phyloP scores from a whole-genome alignment of 148 eudicot species.

The Camellia lanceoleosa region DNA sequence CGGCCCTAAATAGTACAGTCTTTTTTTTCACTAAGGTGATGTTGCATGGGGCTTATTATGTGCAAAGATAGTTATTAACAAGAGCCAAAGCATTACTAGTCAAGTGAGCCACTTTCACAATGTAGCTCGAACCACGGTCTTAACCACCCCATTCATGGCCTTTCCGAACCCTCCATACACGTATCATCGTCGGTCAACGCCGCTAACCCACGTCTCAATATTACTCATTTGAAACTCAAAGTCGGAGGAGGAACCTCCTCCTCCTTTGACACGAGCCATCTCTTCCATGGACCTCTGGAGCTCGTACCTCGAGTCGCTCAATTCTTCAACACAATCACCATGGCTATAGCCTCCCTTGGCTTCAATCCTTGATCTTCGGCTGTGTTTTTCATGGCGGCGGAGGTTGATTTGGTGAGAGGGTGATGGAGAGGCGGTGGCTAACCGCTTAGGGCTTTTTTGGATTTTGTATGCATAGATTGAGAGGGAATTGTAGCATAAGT shows the following conservation, averaged over 20 bases:
- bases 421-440: constrained; percentile 26
- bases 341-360: constrained; percentile 26
- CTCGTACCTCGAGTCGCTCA: constrained; percentile 22
- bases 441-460: constrained; percentile 22
- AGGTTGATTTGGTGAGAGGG: constrained; percentile 22
- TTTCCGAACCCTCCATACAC: constrained; percentile 33
- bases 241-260: background rate
- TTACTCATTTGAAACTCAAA: constrained; percentile 23
- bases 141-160: constrained; percentile 26
- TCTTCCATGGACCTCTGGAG: constrained; percentile 20
- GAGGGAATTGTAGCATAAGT: constrained; percentile 27
- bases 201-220: constrained; percentile 44
- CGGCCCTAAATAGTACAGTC: too few relatives aligned
- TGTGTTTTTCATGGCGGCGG: constrained; percentile 18
- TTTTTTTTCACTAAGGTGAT: background rate
- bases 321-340: constrained; percentile 31
- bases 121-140: constrained; percentile 18
- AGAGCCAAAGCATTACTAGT: constrained; percentile 46
- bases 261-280: constrained; percentile 4
- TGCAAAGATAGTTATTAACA: constrained; percentile 19
- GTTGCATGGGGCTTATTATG: background rate
- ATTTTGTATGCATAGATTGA: constrained; percentile 20
- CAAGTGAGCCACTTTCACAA: constrained; percentile 26
- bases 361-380: constrained; percentile 12
- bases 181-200: constrained; percentile 37